Conservation (phyloP, 768 basidiomycete species). For the Lactarius psammicola region DNA sequence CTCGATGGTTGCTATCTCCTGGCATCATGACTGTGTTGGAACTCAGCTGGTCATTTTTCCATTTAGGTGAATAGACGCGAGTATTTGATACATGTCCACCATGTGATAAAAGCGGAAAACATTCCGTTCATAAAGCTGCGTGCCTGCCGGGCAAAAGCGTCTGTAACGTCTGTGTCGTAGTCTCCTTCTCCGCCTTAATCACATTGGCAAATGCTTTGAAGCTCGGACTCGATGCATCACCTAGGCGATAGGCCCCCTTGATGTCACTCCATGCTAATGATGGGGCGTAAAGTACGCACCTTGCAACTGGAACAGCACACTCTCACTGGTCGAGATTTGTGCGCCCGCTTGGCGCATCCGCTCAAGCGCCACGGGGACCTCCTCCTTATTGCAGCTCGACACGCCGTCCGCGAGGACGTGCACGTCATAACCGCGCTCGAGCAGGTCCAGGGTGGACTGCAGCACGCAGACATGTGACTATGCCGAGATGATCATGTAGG, state of each 20-base stretch:
- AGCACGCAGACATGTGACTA: slow-evolving; percentile 89
- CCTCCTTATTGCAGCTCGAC: slow-evolving; percentile 76
- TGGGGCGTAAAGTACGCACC: slow-evolving; percentile 39
- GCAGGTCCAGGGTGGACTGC: slow-evolving; percentile 74
- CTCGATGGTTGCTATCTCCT: background rate
- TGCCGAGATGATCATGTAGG: background rate
- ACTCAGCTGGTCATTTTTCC: background rate
- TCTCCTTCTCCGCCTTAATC: slow-evolving; percentile 76
- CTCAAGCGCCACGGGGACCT: slow-evolving; percentile 72
- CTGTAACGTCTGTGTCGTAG: slow-evolving; percentile 45
- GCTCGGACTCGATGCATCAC: slow-evolving; percentile 55
- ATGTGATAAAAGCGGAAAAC: background rate
- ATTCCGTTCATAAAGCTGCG: slow-evolving; percentile 1
- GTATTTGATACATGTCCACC: background rate
- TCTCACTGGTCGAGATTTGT: slow-evolving; percentile 77
- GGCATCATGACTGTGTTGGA: background rate
- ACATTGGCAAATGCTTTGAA: slow-evolving; percentile 74
- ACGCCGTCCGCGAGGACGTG: slow-evolving; percentile 83
- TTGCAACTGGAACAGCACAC: slow-evolving; percentile 74
- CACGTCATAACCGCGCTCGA: slow-evolving; percentile 49
- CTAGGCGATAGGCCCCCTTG: slow-evolving; percentile 34
- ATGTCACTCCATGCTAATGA: slow-evolving; percentile 25
- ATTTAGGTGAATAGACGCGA: background rate
- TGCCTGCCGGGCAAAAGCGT: slow-evolving; percentile 33
- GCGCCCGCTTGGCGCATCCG: slow-evolving; percentile 73